These are phyloP conservation scores for Exophiala xenobiotica DNA, from an alignment of 2,329 filamentous ascomycete genomes.

Conservation along the genomic window DNA sequence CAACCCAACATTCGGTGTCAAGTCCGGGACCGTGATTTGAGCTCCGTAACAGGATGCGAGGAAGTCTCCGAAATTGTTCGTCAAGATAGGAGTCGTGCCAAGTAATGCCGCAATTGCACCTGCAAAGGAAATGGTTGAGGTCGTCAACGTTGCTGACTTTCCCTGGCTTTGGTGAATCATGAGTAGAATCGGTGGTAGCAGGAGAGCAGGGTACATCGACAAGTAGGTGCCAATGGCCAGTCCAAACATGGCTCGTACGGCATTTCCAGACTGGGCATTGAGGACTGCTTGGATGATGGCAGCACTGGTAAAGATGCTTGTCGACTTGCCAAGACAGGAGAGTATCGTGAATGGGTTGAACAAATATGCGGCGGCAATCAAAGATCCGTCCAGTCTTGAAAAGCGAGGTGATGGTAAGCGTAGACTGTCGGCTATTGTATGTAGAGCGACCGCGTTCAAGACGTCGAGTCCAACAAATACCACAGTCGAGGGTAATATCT, in stretches of 20 bases:
- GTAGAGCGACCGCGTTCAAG: constrained; percentile 75
- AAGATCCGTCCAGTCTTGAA: constrained; percentile 18
- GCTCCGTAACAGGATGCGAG: constrained; percentile 87
- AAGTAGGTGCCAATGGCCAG: constrained; percentile 86
- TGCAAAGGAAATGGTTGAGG: constrained; percentile 32
- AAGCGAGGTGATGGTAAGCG: constrained; percentile 27
- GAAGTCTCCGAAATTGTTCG: constrained; percentile 81
- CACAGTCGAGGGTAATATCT: constrained; percentile 78
- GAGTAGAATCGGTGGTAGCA: constrained; percentile 79
- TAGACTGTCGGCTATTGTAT: constrained; percentile 61
- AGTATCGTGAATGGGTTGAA: constrained; percentile 94
- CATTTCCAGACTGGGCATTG: constrained; percentile 72
- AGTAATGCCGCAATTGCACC: constrained; percentile 22
- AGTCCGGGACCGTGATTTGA: constrained; percentile 83
- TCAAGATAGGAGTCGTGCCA: constrained; percentile 49
- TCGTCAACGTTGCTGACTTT: constrained; percentile 10
- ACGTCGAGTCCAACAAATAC: constrained; percentile 81
- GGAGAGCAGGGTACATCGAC: constrained; percentile 84
- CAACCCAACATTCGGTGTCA: constrained; percentile 90
- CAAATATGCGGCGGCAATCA: constrained; percentile 63
- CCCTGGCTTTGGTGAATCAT: constrained; percentile 40
- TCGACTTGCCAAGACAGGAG: constrained; percentile 86
- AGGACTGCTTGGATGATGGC: constrained; percentile 82
- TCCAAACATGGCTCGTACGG: constrained; percentile 75
- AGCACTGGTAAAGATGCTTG: constrained; percentile 82